Evolutionary conservation across 768 basidiomycete species (phyloP).

Genomic region (Daedaleopsis sinensis): DNA sequence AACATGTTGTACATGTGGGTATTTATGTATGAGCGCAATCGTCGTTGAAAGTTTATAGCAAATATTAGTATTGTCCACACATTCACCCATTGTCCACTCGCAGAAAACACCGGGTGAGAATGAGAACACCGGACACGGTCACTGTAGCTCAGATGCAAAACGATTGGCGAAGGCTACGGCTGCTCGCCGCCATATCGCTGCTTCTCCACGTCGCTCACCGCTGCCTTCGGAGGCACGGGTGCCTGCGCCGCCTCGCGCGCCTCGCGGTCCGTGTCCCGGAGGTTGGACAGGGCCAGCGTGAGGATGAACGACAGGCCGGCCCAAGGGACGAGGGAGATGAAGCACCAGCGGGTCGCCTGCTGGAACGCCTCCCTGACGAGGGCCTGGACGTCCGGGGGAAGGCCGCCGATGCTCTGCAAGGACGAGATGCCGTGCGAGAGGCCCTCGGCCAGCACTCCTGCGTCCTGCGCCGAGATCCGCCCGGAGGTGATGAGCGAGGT

Average conservation of each 20-base stretch:
- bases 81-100: too few relatives aligned
- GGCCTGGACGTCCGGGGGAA: slow-evolving; percentile 39
- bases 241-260: background rate
- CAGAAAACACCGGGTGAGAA: too few relatives aligned
- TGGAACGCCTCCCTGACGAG: slow-evolving; percentile 45
- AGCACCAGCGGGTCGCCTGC: slow-evolving; percentile 45
- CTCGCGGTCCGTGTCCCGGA: slow-evolving; percentile 34
- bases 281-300: slow-evolving; percentile 43
- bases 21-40: too few relatives aligned
- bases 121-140: too few relatives aligned
- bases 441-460: slow-evolving; percentile 28
- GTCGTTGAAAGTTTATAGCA: too few relatives aligned
- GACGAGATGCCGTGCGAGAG: slow-evolving; percentile 36
- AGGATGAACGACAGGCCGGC: slow-evolving; percentile 36
- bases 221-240: background rate
- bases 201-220: background rate
- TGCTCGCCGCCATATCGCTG: too few relatives aligned
- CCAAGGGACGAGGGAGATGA: slow-evolving; percentile 55
- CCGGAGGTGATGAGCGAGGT: slow-evolving; percentile 28
- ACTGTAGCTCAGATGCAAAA: too few relatives aligned
- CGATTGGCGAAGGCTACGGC: too few relatives aligned
- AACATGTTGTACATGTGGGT: too few relatives aligned
- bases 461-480: slow-evolving; percentile 33
- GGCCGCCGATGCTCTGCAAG: slow-evolving; percentile 37
- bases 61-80: too few relatives aligned